phyloP scores from a whole-genome alignment of 2,329 filamentous ascomycete genomes.

The Plectosphaerella plurivora region DNA sequence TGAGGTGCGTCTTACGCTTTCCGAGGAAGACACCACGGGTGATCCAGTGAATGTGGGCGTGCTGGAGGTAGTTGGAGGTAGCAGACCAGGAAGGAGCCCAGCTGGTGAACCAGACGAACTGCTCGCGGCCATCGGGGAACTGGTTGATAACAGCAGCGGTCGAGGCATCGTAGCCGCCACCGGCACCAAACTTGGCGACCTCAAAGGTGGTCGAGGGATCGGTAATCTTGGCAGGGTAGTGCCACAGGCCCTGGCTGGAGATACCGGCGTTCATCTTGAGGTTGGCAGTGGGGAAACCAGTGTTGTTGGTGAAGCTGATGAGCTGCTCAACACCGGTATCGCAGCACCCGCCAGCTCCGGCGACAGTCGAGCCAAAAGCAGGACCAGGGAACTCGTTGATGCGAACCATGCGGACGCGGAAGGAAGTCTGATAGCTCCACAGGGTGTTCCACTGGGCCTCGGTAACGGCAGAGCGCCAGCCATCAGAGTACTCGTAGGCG shows the following conservation, averaged over 20 bases:
- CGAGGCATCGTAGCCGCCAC: slow-evolving; percentile 31
- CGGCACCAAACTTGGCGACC: slow-evolving; percentile 48
- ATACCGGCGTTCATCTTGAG: slow-evolving; percentile 44
- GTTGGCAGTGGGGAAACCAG: slow-evolving; percentile 49
- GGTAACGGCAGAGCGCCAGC: slow-evolving; percentile 49
- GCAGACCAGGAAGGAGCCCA: slow-evolving; percentile 39
- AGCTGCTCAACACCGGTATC: slow-evolving; percentile 41
- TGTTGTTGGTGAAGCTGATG: slow-evolving; percentile 48
- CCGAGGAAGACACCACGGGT: slow-evolving; percentile 55
- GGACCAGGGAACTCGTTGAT: slow-evolving; percentile 51
- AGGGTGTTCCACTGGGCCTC: slow-evolving; percentile 50
- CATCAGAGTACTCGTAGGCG: slow-evolving; percentile 45
- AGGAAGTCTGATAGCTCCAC: slow-evolving; percentile 52
- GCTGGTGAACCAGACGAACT: slow-evolving; percentile 58
- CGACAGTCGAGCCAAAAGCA: slow-evolving; percentile 34
- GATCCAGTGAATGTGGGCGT: slow-evolving; percentile 59
- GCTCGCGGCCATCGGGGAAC: slow-evolving; percentile 45
- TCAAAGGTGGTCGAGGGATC: slow-evolving; percentile 48
- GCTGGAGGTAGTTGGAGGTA: slow-evolving; percentile 54
- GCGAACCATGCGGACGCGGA: slow-evolving; percentile 57
- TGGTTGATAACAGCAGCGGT: slow-evolving; percentile 58
- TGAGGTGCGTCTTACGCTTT: slow-evolving; percentile 48
- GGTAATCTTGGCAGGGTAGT: slow-evolving; percentile 53
- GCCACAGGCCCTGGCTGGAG: slow-evolving; percentile 51
- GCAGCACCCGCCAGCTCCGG: slow-evolving; percentile 36